Percentiles rank a stretch among this genome's conserved stretches.
Conservation (phyloP, 306 rosid species). For the Quillaja saponaria region DNA sequence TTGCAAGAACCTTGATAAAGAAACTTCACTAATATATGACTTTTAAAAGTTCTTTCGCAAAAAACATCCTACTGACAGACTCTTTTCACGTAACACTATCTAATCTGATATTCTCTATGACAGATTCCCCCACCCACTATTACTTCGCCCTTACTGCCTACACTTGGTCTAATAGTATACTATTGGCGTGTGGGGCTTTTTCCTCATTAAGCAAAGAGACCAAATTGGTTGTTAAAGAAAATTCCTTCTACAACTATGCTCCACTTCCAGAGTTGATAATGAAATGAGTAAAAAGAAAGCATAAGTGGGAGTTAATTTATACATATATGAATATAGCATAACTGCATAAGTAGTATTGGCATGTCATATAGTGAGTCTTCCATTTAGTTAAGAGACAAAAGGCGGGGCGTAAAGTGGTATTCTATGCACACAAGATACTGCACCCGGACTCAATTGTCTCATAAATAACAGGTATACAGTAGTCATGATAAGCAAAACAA, state of each 20-base stretch:
- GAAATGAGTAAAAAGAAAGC: constrained; percentile 43
- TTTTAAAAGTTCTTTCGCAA: constrained; percentile 33
- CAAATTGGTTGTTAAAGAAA: constrained; percentile 17
- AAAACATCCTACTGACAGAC: constrained; percentile 32
- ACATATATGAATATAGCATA: neutral
- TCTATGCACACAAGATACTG: neutral
- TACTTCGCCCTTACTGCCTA: constrained; percentile 27
- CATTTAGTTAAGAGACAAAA: constrained; percentile 22
- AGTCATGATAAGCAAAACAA: constrained; percentile 5
- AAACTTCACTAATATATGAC: constrained; percentile 27
- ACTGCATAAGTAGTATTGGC: neutral
- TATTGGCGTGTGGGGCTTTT: constrained; percentile 32
- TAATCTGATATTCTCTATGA: constrained; percentile 12
- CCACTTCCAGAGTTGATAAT: constrained; percentile 36
- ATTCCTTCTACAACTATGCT: constrained; percentile 30
- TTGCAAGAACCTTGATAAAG: constrained; percentile 32
- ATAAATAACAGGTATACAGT: neutral
- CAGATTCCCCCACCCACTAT: constrained; percentile 46
- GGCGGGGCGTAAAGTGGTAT: neutral
- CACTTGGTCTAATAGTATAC: constrained; percentile 23
- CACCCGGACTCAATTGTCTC: neutral
- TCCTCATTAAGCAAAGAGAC: constrained; percentile 25
- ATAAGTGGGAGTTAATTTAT: constrained; percentile 26
- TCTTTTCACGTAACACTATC: constrained; percentile 25
- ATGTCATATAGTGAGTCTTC: constrained; percentile 18